A percentile compares a stretch with the other conserved stretches of the same genome.
Evolutionary conservation across 768 basidiomycete genomes (phyloP).

Genomic region (Calocera viscosa): DNA sequence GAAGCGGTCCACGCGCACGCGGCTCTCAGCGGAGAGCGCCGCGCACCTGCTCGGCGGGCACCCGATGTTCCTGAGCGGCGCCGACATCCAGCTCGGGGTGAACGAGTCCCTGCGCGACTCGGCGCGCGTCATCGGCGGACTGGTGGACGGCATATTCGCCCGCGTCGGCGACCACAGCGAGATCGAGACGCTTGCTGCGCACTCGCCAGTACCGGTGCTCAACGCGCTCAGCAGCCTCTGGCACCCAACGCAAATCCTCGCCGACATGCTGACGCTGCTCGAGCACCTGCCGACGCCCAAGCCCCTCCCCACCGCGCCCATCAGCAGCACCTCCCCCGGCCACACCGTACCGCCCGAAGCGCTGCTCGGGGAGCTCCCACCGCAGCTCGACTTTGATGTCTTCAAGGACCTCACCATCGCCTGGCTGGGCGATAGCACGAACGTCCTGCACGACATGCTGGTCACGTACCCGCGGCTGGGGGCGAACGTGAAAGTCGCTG

Average conservation of each 20-base stretch:
- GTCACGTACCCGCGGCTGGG: constrained; percentile 88
- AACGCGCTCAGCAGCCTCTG: constrained; percentile 92
- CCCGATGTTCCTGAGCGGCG: constrained; percentile 75
- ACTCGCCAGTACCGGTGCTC: constrained; percentile 87
- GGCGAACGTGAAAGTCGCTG: constrained; percentile 72
- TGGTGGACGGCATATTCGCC: constrained; percentile 95
- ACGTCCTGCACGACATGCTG: constrained; percentile 94
- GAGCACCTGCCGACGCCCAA: constrained; percentile 40
- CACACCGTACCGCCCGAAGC: constrained; percentile 12
- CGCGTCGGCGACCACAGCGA: constrained; percentile 87
- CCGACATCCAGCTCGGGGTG: constrained; percentile 92
- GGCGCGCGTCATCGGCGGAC: constrained; percentile 77
- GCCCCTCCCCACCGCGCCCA: constrained; percentile 18
- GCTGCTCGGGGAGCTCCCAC: constrained; percentile 29
- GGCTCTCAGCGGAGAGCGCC: constrained; percentile 78
- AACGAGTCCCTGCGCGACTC: constrained; percentile 82
- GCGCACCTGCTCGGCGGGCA: constrained; percentile 68
- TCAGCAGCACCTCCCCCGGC: constrained; percentile 13
- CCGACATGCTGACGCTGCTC: constrained; percentile 81
- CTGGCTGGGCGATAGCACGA: constrained; percentile 89
- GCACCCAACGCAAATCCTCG: constrained; percentile 93
- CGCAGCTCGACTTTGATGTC: constrained; percentile 14
- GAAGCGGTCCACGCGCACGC: constrained; percentile 87
- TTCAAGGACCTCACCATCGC: constrained; percentile 77
- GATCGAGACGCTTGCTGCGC: constrained; percentile 80